phyloP scores from a whole-genome alignment of 23 red algal genomes.

The Cyanidioschyzon merolae region DNA sequence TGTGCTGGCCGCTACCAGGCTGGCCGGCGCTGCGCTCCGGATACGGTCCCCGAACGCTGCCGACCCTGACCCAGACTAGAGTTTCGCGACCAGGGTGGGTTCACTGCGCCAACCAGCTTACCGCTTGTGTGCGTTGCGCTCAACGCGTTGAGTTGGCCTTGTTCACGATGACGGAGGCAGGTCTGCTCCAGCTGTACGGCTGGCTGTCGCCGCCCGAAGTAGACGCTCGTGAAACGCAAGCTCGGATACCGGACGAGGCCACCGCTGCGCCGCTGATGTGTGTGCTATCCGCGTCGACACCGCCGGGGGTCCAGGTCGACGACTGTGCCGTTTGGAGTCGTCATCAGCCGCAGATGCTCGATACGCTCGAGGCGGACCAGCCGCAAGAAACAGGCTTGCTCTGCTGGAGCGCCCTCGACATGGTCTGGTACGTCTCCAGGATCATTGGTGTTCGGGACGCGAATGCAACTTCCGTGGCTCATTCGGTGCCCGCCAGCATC shows the following conservation, averaged over 20 bases:
- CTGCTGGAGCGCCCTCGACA: background rate
- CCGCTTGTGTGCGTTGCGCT: background rate
- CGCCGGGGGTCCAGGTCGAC: background rate
- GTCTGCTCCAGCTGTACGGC: background rate
- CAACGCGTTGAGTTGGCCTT: background rate
- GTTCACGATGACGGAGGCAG: background rate
- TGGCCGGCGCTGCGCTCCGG: background rate
- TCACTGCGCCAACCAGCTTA: background rate
- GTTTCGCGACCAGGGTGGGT: background rate
- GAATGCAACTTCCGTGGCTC: no score
- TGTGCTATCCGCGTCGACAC: background rate
- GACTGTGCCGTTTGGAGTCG: background rate
- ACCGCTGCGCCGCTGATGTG: background rate
- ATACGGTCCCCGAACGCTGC: background rate
- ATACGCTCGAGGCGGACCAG: background rate
- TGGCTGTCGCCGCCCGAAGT: background rate
- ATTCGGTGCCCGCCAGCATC: no score
- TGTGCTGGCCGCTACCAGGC: background rate
- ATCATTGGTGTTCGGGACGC: no score
- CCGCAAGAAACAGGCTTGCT: background rate
- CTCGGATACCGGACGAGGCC: background rate
- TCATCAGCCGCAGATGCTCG: background rate
- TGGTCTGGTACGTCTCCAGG: no score
- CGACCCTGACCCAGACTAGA: background rate
- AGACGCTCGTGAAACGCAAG: background rate